Percentiles rank a stretch among this genome's conserved stretches.
phyloP scores from a whole-genome alignment of 1,139 yeast species.

The Protomyces pachydermus region DNA sequence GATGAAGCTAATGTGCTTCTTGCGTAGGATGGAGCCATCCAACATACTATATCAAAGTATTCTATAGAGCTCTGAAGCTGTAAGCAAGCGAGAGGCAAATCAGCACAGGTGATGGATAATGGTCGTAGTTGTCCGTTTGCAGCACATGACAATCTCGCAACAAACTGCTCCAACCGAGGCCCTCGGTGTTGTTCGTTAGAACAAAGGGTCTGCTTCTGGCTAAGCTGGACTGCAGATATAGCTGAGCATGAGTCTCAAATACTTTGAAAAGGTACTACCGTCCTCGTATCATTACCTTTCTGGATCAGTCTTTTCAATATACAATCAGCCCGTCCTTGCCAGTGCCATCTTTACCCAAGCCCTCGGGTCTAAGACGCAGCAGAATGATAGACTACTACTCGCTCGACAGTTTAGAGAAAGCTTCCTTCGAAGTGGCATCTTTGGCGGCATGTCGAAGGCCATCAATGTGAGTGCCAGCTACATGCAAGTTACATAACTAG shows the following conservation, averaged over 20 bases:
- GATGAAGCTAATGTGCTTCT: constrained; percentile 16
- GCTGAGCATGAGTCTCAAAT: constrained; percentile 6
- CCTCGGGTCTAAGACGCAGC: neutral
- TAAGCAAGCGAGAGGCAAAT: too few species aligned
- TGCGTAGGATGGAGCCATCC: neutral
- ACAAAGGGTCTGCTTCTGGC: too few species aligned
- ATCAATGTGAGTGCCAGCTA: constrained; percentile 2
- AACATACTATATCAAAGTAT: neutral
- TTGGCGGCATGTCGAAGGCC: constrained; percentile 26
- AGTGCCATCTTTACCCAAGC: neutral
- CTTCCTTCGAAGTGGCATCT: constrained; percentile 13
- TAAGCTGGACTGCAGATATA: too few species aligned
- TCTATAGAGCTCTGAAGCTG: neutral
- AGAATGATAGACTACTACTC: neutral
- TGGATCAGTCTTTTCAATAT: constrained; percentile 16
- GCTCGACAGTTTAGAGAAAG: constrained; percentile 25
- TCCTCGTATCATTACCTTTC: constrained; percentile 14
- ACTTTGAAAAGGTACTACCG: constrained; percentile 5
- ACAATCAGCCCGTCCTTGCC: constrained; percentile 8
- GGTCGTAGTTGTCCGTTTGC: too few species aligned
- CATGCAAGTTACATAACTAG: neutral
- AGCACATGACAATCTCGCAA: too few species aligned
- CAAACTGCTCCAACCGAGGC: too few species aligned
- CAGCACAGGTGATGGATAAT: too few species aligned
- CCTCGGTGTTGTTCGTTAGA: too few species aligned